phyloP scores from a whole-genome alignment of 768 basidiomycete genomes.

The Auricularia sp. region DNA sequence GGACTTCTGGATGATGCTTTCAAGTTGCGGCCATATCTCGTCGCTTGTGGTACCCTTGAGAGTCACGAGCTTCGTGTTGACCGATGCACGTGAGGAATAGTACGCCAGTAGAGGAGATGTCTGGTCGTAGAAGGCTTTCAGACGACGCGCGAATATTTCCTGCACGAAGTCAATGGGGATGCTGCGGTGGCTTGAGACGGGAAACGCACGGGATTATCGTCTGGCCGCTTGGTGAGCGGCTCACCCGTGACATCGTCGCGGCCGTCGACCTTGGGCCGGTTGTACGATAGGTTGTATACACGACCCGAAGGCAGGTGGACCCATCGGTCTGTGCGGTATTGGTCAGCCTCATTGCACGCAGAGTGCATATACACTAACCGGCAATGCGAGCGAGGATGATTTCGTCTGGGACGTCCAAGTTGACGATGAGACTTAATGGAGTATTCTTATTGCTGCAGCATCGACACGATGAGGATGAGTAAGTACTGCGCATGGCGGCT shows the following conservation, averaged over 20 bases:
- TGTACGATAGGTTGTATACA: constrained; percentile 85
- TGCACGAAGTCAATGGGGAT: constrained; percentile 20
- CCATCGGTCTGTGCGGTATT: constrained; percentile 53
- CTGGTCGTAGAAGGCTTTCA: constrained; percentile 65
- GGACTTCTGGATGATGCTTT: constrained; percentile 42
- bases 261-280: constrained; percentile 69
- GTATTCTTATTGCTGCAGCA: constrained; percentile 43
- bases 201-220: constrained; percentile 70
- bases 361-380: constrained; percentile 13
- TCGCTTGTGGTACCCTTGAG: constrained; percentile 70
- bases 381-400: constrained; percentile 79
- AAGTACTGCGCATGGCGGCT: background rate
- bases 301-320: constrained; percentile 81
- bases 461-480: background rate
- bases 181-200: constrained; percentile 9
- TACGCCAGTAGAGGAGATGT: constrained; percentile 76
- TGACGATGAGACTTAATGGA: constrained; percentile 72
- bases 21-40: constrained; percentile 84
- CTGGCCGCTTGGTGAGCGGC: constrained; percentile 75
- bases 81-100: constrained; percentile 38
- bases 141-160: constrained; percentile 71
- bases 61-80: constrained; percentile 37
- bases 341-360: background rate
- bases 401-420: constrained; percentile 81
- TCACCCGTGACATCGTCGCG: constrained; percentile 83